Evolutionary conservation across 306 rosid genomes (phyloP).

Genomic region (Leucaena leucocephala): DNA sequence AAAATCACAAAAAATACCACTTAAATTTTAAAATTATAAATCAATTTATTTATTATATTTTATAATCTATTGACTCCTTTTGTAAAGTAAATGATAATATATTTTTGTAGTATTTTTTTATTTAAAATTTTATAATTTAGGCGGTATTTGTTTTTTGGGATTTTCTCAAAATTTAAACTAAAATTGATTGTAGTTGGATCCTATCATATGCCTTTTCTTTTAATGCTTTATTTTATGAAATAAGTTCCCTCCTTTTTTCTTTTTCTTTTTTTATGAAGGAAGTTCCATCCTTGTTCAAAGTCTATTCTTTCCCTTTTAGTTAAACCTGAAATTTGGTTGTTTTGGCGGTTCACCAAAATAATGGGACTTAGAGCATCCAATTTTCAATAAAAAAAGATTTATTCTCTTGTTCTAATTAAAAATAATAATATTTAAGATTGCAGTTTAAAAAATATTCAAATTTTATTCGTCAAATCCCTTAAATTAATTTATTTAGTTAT

Average conservation of each 20-base stretch:
- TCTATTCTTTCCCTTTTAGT: neutral
- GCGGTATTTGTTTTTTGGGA: no score
- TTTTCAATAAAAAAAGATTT: neutral
- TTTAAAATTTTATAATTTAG: no score
- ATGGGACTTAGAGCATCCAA: neutral
- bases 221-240: neutral
- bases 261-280: no score
- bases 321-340: constrained; percentile 3
- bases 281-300: neutral
- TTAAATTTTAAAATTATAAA: no score
- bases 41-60: no score
- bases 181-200: neutral
- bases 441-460: neutral
- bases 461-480: neutral
- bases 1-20: no score
- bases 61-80: no score
- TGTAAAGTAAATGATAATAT: no score
- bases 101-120: no score
- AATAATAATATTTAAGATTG: neutral
- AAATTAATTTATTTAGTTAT: neutral
- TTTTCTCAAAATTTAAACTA: neutral
- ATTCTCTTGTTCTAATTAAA: neutral
- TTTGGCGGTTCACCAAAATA: neutral
- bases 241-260: neutral
- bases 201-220: no score